These are phyloP conservation scores for Suillus subaureus DNA, from an alignment of 768 basidiomycete genomes.

Conservation along the genomic window DNA sequence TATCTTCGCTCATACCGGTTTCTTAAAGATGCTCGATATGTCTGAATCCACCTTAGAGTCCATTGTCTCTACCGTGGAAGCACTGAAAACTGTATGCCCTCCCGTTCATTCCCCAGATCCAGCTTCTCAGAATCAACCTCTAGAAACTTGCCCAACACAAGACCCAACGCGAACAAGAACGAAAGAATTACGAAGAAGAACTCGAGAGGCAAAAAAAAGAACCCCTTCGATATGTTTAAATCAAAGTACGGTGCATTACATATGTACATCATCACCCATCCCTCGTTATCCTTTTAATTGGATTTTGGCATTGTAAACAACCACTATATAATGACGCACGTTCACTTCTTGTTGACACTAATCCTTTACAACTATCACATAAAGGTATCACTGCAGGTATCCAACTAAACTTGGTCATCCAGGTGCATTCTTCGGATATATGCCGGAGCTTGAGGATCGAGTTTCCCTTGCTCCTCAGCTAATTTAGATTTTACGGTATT, in stretches of 20 bases:
- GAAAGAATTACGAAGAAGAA: constrained; percentile 52
- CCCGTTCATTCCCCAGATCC: background rate
- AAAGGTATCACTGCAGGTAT: constrained; percentile 12
- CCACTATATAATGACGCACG: background rate
- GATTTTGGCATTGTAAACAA: constrained; percentile 24
- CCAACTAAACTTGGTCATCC: constrained; percentile 21
- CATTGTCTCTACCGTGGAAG: constrained; percentile 56
- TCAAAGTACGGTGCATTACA: constrained; percentile 13
- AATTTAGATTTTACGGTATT: constrained; percentile 14
- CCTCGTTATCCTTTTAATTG: constrained; percentile 22
- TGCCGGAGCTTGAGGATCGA: constrained; percentile 57
- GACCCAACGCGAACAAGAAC: constrained; percentile 27
- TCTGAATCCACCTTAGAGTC: constrained; percentile 71
- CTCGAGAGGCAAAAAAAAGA: constrained; percentile 50
- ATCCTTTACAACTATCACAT: background rate
- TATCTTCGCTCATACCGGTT: background rate
- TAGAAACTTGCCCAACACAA: constrained; percentile 37
- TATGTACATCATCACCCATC: constrained; percentile 26
- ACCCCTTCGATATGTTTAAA: constrained; percentile 29
- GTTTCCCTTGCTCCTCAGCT: constrained; percentile 77
- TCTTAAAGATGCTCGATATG: constrained; percentile 54
- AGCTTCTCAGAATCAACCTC: background rate
- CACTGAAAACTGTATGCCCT: constrained; percentile 57
- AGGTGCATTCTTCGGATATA: constrained; percentile 47
- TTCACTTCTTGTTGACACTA: constrained; percentile 1